Conservation (phyloP, 108 stramenopile genomes). For the Discostella stelligeroides region DNA sequence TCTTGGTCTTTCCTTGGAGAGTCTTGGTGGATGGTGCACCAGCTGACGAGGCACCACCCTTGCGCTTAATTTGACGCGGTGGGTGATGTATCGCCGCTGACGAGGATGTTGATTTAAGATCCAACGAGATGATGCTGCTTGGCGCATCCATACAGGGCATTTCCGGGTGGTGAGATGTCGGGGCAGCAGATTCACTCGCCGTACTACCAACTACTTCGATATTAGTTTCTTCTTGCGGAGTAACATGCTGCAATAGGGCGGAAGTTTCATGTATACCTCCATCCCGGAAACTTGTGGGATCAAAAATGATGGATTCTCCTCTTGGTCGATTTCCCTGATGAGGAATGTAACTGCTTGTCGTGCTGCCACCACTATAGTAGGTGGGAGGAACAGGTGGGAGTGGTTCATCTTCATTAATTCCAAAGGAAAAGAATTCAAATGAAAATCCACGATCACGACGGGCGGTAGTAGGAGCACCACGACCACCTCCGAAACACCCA, state of each 20-base stretch:
- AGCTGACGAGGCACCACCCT: too few relatives aligned
- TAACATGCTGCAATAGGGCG: conserved; percentile 51
- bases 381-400: conserved; percentile 40
- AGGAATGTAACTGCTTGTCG: neutral
- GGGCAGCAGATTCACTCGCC: neutral
- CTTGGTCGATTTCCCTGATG: conserved; percentile 52
- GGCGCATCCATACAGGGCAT: neutral
- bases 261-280: conserved; percentile 89
- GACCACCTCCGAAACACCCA: conserved; percentile 10
- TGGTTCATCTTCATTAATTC: conserved; percentile 68
- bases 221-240: conserved; percentile 9
- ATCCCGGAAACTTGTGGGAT: conserved; percentile 84
- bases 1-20: neutral
- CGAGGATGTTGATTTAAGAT: neutral
- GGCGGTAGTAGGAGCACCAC: neutral
- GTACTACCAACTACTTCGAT: too few relatives aligned
- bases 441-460: conserved; percentile 79
- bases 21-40: too few relatives aligned
- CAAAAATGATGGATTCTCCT: conserved; percentile 93
- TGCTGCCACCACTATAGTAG: neutral
- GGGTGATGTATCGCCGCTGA: neutral
- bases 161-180: neutral
- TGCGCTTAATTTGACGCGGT: neutral
- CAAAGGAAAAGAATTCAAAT: conserved; percentile 90
- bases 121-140: neutral